Percentiles rank a stretch among this genome's conserved stretches.
These are phyloP conservation scores for Actinomortierella ambigua DNA, from an alignment of 371 early-diverging fungal genomes.

Conservation along the genomic window DNA sequence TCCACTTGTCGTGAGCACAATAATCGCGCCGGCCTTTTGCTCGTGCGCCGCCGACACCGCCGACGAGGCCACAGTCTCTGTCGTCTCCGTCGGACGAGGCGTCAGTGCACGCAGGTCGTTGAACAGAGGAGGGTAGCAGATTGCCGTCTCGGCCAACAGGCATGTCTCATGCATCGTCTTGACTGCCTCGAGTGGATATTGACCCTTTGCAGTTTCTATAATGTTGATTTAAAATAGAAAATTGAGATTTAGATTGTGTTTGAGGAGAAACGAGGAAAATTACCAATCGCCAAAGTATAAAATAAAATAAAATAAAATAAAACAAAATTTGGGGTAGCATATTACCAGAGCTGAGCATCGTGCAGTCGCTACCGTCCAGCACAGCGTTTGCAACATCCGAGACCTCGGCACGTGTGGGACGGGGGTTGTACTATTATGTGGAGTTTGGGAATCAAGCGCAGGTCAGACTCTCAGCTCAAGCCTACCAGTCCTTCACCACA, in stretches of 20 bases:
- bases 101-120: conserved; percentile 79
- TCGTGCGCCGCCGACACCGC: conserved; percentile 88
- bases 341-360: conserved; percentile 77
- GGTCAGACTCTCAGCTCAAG: neutral
- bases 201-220: conserved; percentile 91
- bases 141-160: conserved; percentile 72
- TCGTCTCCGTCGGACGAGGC: conserved; percentile 75
- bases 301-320: too few relatives aligned
- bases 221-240: too few relatives aligned
- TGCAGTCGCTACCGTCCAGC: conserved; percentile 93
- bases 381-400: conserved; percentile 98
- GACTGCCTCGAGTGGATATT: conserved; percentile 78
- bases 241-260: too few relatives aligned
- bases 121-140: conserved; percentile 76
- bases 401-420: conserved; percentile 98
- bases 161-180: conserved; percentile 74
- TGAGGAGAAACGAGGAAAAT: too few relatives aligned
- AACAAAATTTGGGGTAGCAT: too few relatives aligned
- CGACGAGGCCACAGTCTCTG: conserved; percentile 91
- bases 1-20: conserved; percentile 83
- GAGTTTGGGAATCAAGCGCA: neutral
- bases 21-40: conserved; percentile 85
- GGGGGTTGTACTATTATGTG: conserved; percentile 65
- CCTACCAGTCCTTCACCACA: too few relatives aligned
- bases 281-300: too few relatives aligned